Percentiles rank a stretch among this genome's conserved stretches.
These are phyloP conservation scores for Artemisia annua DNA, from an alignment of 129 eudicot genomes.

Conservation along the genomic window DNA sequence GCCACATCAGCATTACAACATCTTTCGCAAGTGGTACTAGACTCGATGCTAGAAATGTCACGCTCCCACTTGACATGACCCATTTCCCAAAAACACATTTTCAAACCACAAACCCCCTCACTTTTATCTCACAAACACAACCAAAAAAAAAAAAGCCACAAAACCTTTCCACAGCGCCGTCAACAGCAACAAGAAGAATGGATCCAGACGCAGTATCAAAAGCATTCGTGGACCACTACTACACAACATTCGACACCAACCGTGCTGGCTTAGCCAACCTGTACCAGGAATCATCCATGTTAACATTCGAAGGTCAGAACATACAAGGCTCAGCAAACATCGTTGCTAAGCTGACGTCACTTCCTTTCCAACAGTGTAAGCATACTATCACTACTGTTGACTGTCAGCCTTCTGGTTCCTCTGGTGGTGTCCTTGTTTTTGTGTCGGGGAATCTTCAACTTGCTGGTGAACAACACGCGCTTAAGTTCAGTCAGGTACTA, in stretches of 20 bases:
- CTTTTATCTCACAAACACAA: too few relatives aligned
- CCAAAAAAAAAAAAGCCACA: too few relatives aligned
- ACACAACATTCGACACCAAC: constrained; percentile 58
- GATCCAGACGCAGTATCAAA: constrained; percentile 56
- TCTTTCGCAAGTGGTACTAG: too few relatives aligned
- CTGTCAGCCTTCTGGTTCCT: constrained; percentile 66
- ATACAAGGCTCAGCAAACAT: constrained; percentile 50
- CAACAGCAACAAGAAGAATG: constrained; percentile 29
- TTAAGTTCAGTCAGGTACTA: constrained; percentile 62
- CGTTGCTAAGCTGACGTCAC: constrained; percentile 50
- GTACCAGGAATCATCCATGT: constrained; percentile 57
- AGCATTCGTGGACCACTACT: constrained; percentile 68
- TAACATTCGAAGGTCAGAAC: constrained; percentile 65
- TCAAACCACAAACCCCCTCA: too few relatives aligned
- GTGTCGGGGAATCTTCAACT: constrained; percentile 65
- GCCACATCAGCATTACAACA: too few relatives aligned
- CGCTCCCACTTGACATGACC: too few relatives aligned
- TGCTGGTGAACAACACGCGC: constrained; percentile 65
- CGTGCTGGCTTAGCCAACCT: constrained; percentile 41
- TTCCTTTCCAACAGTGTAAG: constrained; percentile 72
- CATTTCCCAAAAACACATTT: too few relatives aligned
- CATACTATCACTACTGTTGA: constrained; percentile 61
- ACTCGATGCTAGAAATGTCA: too few relatives aligned
- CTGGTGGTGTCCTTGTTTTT: constrained; percentile 60
- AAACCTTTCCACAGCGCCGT: constrained; percentile 13